phyloP scores from a whole-genome alignment of 176 grass and related monocot genomes.

The Elaeis guineensis region DNA sequence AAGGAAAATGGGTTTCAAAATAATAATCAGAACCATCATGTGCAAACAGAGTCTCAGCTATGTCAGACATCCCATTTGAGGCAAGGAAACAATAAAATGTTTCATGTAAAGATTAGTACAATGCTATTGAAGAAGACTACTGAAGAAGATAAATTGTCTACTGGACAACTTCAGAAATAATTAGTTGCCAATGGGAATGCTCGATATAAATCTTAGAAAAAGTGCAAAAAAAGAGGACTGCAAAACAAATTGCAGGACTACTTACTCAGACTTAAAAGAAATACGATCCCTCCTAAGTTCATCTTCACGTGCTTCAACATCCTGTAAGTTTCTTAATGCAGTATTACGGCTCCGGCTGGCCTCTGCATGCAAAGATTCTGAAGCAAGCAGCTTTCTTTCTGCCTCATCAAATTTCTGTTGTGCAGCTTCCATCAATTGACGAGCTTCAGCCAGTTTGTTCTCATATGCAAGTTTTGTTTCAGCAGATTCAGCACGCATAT shows the following conservation, averaged over 20 bases:
- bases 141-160: too few relatives aligned
- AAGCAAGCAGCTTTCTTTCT: conserved; percentile 55
- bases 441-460: conserved; percentile 47
- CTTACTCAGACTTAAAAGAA: conserved; percentile 64
- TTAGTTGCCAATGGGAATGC: too few relatives aligned
- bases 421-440: conserved; percentile 43
- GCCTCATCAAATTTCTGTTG: conserved; percentile 74
- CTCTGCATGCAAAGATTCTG: conserved; percentile 58
- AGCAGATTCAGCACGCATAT: conserved; percentile 63
- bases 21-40: too few relatives aligned
- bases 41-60: too few relatives aligned
- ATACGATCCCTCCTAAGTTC: conserved; percentile 50
- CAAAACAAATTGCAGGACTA: neutral
- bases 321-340: conserved; percentile 61
- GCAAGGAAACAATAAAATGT: too few relatives aligned
- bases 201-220: too few relatives aligned
- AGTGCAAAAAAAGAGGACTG: too few relatives aligned
- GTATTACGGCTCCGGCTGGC: conserved; percentile 28
- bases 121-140: too few relatives aligned
- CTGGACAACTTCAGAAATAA: too few relatives aligned
- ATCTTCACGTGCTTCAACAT: conserved; percentile 80
- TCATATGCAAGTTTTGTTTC: conserved; percentile 83
- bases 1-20: too few relatives aligned
- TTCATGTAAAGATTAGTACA: too few relatives aligned
- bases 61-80: too few relatives aligned